A percentile compares a stretch with the other conserved stretches of the same genome.
Evolutionary conservation across 306 rosid genomes (phyloP).

Genomic region (Prunus mongolica): DNA sequence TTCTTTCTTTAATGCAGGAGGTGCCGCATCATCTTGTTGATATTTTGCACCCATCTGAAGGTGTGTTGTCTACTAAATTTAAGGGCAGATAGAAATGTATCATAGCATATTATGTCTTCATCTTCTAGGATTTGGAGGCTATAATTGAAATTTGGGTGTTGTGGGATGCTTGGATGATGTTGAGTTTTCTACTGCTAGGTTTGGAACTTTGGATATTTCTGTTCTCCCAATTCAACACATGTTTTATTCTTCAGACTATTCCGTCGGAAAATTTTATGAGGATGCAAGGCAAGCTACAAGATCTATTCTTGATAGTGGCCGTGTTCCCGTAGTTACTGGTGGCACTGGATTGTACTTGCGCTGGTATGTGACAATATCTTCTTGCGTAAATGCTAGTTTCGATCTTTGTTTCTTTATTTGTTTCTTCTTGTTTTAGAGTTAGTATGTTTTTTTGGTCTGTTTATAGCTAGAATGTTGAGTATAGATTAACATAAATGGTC

Average conservation of each 20-base stretch:
- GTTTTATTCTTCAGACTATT: conserved; percentile 69
- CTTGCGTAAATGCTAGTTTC: neutral
- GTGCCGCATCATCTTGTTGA: conserved; percentile 84
- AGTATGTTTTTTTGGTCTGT: neutral
- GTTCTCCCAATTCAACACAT: conserved; percentile 23
- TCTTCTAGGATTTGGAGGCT: neutral
- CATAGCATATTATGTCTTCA: neutral
- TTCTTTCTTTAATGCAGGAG: conserved; percentile 51
- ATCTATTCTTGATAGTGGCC: conserved; percentile 62
- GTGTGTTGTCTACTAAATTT: conserved; percentile 40
- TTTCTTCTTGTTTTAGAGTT: neutral
- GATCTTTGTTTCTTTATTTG: neutral
- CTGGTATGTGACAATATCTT: conserved; percentile 51
- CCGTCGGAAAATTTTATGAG: conserved; percentile 88
- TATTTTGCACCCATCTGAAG: conserved; percentile 74
- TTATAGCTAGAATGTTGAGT: neutral
- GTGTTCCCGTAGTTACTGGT: conserved; percentile 87
- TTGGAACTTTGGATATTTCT: conserved; percentile 6
- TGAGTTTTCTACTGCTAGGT: conserved; percentile 15
- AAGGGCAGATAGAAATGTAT: neutral
- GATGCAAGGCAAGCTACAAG: conserved; percentile 87
- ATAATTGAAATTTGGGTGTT: neutral
- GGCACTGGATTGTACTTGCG: conserved; percentile 94
- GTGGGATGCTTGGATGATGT: conserved; percentile 12
- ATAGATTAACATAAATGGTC: neutral